Base-by-base conservation (phyloP, 768 basidiomycete genomes). In the Agaricus sinodeliciosus region DNA sequence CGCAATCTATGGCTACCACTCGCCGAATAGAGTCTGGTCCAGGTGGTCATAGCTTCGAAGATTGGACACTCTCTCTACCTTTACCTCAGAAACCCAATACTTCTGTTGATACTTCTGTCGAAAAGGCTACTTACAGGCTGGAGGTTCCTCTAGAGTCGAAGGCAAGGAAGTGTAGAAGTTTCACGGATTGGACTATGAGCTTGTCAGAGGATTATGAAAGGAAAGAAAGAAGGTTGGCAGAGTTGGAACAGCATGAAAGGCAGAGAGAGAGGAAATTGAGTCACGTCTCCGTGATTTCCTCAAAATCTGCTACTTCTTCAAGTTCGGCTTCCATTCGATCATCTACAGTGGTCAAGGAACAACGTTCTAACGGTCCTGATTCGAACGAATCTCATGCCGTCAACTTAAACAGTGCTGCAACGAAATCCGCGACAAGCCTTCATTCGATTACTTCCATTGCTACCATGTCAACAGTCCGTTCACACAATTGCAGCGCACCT, bases 11-110 rank as follows among this genome's bases (percentile, higher is more conserved):
- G 40, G 51, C 51, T 1, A 53, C 51, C 11, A 39, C 9, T 1
- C 51, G 51, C 31, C 51, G 51, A 16, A 53, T 53, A n/a, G 51
- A 53, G 44, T 53, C 51, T 18, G 51, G 51, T 13, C 51, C 51
- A n/a, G 43, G 4, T 11, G 22, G 34, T 26, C 25, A 18, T 26
- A 7, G 19, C 9, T 44, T 44, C 22, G 50, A 51, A 43, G 51
- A 53, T 26, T 53, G 51, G 51, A 53, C 51, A 9, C 44, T 53
- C 9, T 53, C 51, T 7, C 16, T 53, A 7, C 51, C 51, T 3
- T n/a, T 53, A 16, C 26, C 40, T 18, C 39, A 18, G 44, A 53
- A 53, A 18, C 44, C 44, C 43, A 46, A 46, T 13, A 13, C 45
- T 34, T 39, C 25, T 16, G 35, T 52, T 19, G 31, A 51, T 43